Evolutionary conservation across 2,329 filamentous ascomycete species (phyloP), one percentile per base, ranked within the genome.

Genomic region (Cadophora sp.): DNA sequence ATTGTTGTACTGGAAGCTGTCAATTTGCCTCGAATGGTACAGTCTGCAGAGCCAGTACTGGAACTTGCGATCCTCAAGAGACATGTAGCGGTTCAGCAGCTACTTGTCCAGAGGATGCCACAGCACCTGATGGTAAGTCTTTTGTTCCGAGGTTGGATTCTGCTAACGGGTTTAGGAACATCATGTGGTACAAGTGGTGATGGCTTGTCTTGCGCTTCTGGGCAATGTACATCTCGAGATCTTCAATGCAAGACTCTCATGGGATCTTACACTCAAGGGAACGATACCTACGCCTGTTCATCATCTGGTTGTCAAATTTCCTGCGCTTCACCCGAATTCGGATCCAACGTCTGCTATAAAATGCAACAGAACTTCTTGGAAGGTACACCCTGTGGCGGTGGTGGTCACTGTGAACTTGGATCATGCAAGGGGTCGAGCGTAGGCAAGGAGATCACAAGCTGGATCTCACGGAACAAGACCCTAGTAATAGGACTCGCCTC

Each of bases 331-430:
- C 89, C 92, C 4, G 83, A 88, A 66, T 90, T 94, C 67, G 87
- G 87, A 8, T 71, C 82, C 6, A 86, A 87, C 67, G 84, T 86
- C 8, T 97, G 93, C 79, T 90, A 91, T 69, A 86, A 86, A 26
- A 87, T 97, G 81, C 90, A 92, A 78, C 94, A 97, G 78, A 96
- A 97, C 80, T 98, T 97, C 81, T 83, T 98, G 34, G 96, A 99
- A 77, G 96, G 96, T 22, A 98, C 96, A 0, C 82, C 87, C 1
- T 99, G 96, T 78, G 86, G 89, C 63, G 92, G 91, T 22, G 92
- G 93, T 65, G 96, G 96, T 7, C 85, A 83, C 66, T 99, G 96
- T 79, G 78, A 79, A 62, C 95, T 94, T 74, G 96, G 96, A 53
- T 82, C 84, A 73, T 99, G 96, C 80, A 80, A 86, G 74, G 94